Evolutionary conservation across 768 basidiomycete species (phyloP), one percentile per base, ranked within the genome.

Genomic region (Rhizopogon roseolus): DNA sequence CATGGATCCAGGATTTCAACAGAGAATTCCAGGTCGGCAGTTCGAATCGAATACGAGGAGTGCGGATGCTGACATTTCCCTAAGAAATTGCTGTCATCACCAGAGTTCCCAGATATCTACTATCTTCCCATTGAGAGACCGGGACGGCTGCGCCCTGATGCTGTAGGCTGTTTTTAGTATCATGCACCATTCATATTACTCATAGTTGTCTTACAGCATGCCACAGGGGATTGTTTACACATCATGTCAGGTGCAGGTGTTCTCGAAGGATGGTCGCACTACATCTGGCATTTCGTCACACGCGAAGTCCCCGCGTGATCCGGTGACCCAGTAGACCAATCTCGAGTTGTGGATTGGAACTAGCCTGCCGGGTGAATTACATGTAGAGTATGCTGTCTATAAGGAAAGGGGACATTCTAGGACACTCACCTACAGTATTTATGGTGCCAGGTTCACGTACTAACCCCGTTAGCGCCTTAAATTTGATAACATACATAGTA

Each of bases 111-210:
- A 0, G 73, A 84, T 56, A 71, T 88, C 3, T 76, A 80, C 58
- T 87, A 76, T 62, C 69, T 87, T 1, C 69, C 74, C 6, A 85
- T 87, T 28, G 84, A 87, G 53, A 73, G 76, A 50, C 85, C 85
- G 1, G 84, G 72, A 29, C 73, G 80, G 41, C 68, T 87, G 13
- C 74, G 86, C 3, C 85, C 86, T 29, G 86, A 87, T 62, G 79
- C 84, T 28, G 84, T 85, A 55, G 50, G 84, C 75, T 22, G 9
- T 2, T 14, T 36, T 11, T 25, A 19, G 41, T 16, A 17, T 29
- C 9, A 28, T 42, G 8, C 19, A 13, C 16, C 4, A 19, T 39
- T 56, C 39, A 3, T 54, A 17, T 46, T 14, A 37, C 16, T 38
- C 34, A 48, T 49, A n/a, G n/a, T n/a, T 39, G 27, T 28, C 36